Percentiles rank a stretch among this genome's conserved stretches.
phyloP scores from a whole-genome alignment of 176 grass and related monocot species.

The Neostapfia colusana region DNA sequence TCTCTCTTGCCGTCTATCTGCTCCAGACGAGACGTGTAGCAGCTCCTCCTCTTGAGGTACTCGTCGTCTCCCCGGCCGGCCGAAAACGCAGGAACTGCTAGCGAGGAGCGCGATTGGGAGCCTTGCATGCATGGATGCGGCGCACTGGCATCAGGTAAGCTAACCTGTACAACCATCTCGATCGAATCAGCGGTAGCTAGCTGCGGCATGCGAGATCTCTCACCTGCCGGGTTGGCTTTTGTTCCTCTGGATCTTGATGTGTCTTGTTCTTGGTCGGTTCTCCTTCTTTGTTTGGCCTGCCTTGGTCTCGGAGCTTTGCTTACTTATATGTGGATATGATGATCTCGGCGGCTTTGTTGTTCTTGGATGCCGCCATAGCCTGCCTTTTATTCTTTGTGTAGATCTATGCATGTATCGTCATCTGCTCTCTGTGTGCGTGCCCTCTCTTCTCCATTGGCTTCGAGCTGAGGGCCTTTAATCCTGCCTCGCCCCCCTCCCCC shows the following conservation, averaged over 20 bases:
- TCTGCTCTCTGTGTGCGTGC: conserved; percentile 44
- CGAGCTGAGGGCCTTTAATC: conserved; percentile 68
- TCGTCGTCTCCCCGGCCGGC: not conserved
- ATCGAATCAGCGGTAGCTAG: conserved; percentile 6
- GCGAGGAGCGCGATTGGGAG: conserved; percentile 32
- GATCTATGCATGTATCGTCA: conserved; percentile 53
- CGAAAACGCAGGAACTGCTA: conserved; percentile 5
- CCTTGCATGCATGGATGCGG: conserved; percentile 76
- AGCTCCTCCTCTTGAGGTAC: conserved; percentile 4
- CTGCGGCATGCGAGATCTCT: conserved; percentile 37
- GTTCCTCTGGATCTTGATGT: conserved; percentile 42
- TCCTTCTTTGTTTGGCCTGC: conserved; percentile 23
- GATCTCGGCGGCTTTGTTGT: conserved; percentile 31
- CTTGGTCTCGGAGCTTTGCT: conserved; percentile 37
- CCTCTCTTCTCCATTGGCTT: conserved; percentile 69
- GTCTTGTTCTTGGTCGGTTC: conserved; percentile 32
- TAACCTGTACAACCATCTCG: conserved; percentile 10
- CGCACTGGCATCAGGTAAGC: conserved; percentile 80
- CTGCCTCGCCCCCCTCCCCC: conserved; percentile 48
- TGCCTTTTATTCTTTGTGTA: conserved; percentile 56
- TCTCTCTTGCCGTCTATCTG: conserved; percentile 33
- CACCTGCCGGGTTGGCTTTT: conserved; percentile 25
- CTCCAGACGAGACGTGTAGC: conserved; percentile 24
- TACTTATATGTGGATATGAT: conserved; percentile 15
- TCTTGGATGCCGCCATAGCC: conserved; percentile 51